phyloP scores from a whole-genome alignment of 345 rosid species.

The Linum usitatissimum region DNA sequence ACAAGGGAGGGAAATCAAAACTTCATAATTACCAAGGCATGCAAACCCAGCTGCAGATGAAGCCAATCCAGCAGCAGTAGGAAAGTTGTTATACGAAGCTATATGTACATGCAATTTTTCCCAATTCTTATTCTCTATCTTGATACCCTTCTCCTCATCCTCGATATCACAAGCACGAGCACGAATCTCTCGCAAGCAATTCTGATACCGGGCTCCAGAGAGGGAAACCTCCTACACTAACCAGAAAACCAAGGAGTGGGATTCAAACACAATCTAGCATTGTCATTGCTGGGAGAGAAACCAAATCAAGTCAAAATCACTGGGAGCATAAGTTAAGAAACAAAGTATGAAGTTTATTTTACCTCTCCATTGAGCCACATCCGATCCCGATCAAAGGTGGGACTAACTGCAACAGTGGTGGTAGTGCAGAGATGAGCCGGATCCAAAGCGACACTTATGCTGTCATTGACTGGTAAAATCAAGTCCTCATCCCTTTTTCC shows the following conservation, averaged over 20 bases:
- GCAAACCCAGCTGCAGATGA: slow-evolving; percentile 99
- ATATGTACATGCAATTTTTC: slow-evolving; percentile 67
- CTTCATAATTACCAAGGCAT: slow-evolving; percentile 56
- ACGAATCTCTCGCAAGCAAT: slow-evolving; percentile 77
- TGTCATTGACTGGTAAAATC: slow-evolving; percentile 87
- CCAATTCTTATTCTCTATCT: slow-evolving; percentile 77
- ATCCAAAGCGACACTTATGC: slow-evolving; percentile 91
- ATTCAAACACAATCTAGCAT: neutral
- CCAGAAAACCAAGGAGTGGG: slow-evolving; percentile 14
- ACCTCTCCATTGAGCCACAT: slow-evolving; percentile 99
- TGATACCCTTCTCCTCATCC: slow-evolving; percentile 69
- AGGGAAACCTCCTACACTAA: slow-evolving; percentile 84
- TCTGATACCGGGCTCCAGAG: slow-evolving; percentile 80
- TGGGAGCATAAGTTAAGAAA: neutral
- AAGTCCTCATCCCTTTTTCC: slow-evolving; percentile 84
- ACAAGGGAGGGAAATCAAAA: neutral
- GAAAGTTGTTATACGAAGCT: slow-evolving; percentile 88
- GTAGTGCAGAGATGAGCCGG: slow-evolving; percentile 87
- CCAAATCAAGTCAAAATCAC: neutral
- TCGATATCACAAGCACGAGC: slow-evolving; percentile 65
- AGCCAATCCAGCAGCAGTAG: slow-evolving; percentile 98
- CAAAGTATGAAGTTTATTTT: neutral
- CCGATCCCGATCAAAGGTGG: slow-evolving; percentile 65
- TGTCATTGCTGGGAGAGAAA: no score
- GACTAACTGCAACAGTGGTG: slow-evolving; percentile 92